phyloP scores from a whole-genome alignment of 1,284 basidiomycete genomes.

The Rhizoctonia solani region DNA sequence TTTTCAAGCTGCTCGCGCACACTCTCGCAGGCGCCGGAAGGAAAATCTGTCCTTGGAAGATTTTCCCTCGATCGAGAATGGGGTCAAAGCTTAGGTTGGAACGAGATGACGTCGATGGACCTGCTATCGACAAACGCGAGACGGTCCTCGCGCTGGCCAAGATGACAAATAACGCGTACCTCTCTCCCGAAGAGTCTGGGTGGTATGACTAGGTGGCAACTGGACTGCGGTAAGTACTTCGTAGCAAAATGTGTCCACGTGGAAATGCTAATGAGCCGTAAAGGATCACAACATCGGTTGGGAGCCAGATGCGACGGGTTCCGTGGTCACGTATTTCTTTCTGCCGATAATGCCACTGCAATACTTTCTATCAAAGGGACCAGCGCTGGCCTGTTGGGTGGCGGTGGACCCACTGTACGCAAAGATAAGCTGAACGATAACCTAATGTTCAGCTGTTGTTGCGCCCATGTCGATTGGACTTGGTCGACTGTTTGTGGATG shows the following conservation, averaged over 20 bases:
- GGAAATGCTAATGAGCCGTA: not conserved
- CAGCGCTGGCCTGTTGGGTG: conserved; percentile 61
- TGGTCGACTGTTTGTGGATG: conserved; percentile 94
- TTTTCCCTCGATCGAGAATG: conserved; percentile 10
- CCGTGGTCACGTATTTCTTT: conserved; percentile 86
- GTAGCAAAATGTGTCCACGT: not conserved
- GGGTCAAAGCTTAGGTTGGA: conserved; percentile 34
- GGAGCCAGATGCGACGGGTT: conserved; percentile 78
- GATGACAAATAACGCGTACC: conserved; percentile 92
- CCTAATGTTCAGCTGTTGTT: conserved; percentile 93
- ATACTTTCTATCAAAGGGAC: conserved; percentile 96
- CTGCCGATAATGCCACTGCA: conserved; percentile 79
- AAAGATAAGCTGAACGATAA: conserved; percentile 98
- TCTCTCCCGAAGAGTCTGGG: conserved; percentile 61
- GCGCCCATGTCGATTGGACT: conserved; percentile 87
- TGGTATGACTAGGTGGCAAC: conserved; percentile 82
- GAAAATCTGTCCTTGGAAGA: conserved; percentile 38
- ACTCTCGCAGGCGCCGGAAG: conserved; percentile 51
- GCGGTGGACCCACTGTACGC: conserved; percentile 80
- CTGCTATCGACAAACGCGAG: conserved; percentile 77
- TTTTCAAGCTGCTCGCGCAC: conserved; percentile 56
- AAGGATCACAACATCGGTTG: conserved; percentile 91
- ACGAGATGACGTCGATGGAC: conserved; percentile 53
- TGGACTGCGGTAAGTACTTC: conserved; percentile 70
- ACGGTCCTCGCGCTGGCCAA: conserved; percentile 85